Base-by-base conservation (phyloP, 2,329 filamentous ascomycete genomes). In the Aschersonia sp. region DNA sequence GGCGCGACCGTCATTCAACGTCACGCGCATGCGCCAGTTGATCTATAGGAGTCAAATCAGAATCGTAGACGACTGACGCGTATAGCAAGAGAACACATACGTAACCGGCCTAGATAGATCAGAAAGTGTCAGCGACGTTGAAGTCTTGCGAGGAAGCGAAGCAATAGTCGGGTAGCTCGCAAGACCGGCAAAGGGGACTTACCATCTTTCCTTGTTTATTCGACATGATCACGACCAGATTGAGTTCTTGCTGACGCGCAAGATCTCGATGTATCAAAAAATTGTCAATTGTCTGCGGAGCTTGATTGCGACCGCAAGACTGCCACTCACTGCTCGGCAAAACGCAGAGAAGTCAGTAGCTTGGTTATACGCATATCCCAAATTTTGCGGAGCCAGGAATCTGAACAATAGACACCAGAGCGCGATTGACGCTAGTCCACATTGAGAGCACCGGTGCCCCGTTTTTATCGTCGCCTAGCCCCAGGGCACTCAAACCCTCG, bases 191-290 rank as follows among this genome's bases (percentile, higher is more conserved):
- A 9, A 9, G 8, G 10, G 40, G 14, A 52, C 87, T 77, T 75
- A 97, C 92, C 92, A 98, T 97, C 78, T 98, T 97, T 71, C 92
- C 92, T 71, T 96, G 89, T 70, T 95, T 94, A 78, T 95, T 67
- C 51, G 63, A 63, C 65, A 66, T 66, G 32, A 61, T 65, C 56
- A 33, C 42, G 47, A 49, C 45, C 47, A 48, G 54, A 44, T 43
- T 50, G 58, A 59, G 56, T 56, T 51, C 53, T 57, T 59, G 57
- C 62, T 53, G 50, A 47, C 35, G 12, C 43, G 59, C 55, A 64
- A 58, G 55, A 53, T 56, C 58, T 62, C 58, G 47, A 44, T 45
- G 51, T 53, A 63, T 58, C 62, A 69, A 75, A 73, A 71, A 69
- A 69, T 64, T 39, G 11, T 12, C 60, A 51, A 56, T 55, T 56